Conservation (phyloP, 345 rosid species). For the Linum trigynum region DNA sequence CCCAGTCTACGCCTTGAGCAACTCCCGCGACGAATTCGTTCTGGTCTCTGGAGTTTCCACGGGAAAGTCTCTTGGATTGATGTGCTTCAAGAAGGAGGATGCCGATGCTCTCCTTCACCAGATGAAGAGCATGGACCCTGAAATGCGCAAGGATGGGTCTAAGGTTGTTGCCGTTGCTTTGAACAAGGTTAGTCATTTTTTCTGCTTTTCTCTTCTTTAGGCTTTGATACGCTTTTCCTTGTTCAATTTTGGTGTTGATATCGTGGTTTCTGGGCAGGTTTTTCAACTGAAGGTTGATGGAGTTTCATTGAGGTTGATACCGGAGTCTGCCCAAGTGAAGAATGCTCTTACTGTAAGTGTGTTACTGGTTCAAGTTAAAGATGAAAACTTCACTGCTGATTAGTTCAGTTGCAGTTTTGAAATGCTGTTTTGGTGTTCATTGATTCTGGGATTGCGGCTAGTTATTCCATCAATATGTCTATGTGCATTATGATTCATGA, state of each 20-base stretch:
- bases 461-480: no score
- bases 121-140: slow-evolving; percentile 77
- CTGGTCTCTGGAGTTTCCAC: slow-evolving; percentile 51
- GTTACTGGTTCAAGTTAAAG: no score
- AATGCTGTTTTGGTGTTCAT: no score
- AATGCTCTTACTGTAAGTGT: slow-evolving; percentile 60
- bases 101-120: slow-evolving; percentile 74
- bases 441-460: no score
- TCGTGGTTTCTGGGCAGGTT: slow-evolving; percentile 28
- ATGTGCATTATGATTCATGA: no score
- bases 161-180: slow-evolving; percentile 81
- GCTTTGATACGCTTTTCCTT: background rate
- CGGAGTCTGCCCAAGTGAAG: slow-evolving; percentile 61
- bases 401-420: no score
- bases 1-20: slow-evolving; percentile 80
- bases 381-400: no score
- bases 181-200: slow-evolving; percentile 44
- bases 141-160: slow-evolving; percentile 49
- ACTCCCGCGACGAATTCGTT: slow-evolving; percentile 65
- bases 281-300: slow-evolving; percentile 71
- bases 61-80: slow-evolving; percentile 60
- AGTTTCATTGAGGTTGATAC: slow-evolving; percentile 77
- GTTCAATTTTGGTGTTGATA: background rate
- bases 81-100: slow-evolving; percentile 75
- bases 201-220: background rate